Conservation (phyloP, 805 yeast genomes). For the Zygosaccharomyces bailii region DNA sequence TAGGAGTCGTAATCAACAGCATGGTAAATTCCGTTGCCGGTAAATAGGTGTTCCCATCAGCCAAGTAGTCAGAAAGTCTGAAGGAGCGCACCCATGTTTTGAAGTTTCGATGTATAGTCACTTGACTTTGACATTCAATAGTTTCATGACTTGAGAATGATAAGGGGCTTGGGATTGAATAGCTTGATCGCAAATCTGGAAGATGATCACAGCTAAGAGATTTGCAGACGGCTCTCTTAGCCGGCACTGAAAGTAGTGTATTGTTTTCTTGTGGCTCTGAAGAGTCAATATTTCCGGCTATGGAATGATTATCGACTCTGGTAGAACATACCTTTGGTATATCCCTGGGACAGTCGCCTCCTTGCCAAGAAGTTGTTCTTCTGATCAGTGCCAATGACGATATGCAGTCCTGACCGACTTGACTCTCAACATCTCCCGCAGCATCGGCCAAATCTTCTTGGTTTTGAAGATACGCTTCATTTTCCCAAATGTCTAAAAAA, state of each 20-base stretch:
- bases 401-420: conserved; percentile 3
- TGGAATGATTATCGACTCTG: conserved; percentile 6
- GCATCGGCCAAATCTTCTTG: conserved; percentile 5
- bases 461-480: conserved; percentile 9
- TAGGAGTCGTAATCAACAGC: conserved; percentile 27
- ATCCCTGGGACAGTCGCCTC: background rate
- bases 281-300: conserved; percentile 6
- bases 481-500: conserved; percentile 32
- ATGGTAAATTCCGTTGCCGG: conserved; percentile 19
- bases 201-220: conserved; percentile 23
- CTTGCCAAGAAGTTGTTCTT: conserved; percentile 19
- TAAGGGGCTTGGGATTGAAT: background rate
- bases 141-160: background rate
- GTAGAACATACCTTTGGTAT: conserved; percentile 9
- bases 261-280: background rate
- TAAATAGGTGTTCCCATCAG: conserved; percentile 9
- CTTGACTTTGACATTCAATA: background rate
- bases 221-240: conserved; percentile 14
- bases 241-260: conserved; percentile 10
- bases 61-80: conserved; percentile 14
- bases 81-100: conserved; percentile 15
- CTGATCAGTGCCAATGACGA: conserved; percentile 8
- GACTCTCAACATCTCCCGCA: conserved; percentile 5
- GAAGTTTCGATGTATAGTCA: background rate
- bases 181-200: conserved; percentile 10